Evolutionary conservation across 2,329 filamentous ascomycete species (phyloP), one percentile per base, ranked within the genome.

Genomic region (Pseudogymnoascus sp.): DNA sequence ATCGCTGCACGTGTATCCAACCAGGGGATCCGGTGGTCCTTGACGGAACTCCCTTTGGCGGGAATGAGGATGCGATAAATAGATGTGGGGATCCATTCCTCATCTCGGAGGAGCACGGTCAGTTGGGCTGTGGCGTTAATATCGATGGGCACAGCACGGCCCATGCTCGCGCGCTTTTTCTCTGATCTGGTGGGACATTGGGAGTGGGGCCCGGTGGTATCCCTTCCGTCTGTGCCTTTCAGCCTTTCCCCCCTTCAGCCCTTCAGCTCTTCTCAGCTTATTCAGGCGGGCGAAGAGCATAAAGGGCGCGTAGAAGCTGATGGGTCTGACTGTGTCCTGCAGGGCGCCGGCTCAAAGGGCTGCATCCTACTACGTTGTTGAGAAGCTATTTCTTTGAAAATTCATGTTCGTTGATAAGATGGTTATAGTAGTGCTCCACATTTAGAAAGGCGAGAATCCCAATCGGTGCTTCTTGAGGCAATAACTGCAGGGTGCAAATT

Each of bases 101-200:
- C 50, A 56, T 56, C 50, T 56, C 50, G 37, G 37, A 36, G 46
- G 46, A 56, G 50, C 28, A 56, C 28, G 10, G 50, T 56, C 28
- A 56, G 50, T 56, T 56, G 50, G 28, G 50, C 50, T 56, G 50
- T 56, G 50, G 50, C 28, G 50, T 56, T 56, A 56, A 56, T 56
- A 56, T 56, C 50, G 50, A 56, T 56, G 50, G 28, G 28, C 50
- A 56, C 50, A 56, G n/a, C 28, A 21, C 31, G 50, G 50, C 28
- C 50, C 50, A 34, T 56, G 50, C 50, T 31, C 28, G 50, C 50
- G n/a, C 50, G 8, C 28, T n/a, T 56, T 56, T 56, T 56, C 50
- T 56, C 50, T 56, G 50, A 56, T 56, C 46, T 56, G 46, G 46
- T 56, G 46, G 46, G 46, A 56, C 46, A 14, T 56, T 56, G n/a